Conservation (phyloP, 139 green algal species). For the Volvox africanus region DNA sequence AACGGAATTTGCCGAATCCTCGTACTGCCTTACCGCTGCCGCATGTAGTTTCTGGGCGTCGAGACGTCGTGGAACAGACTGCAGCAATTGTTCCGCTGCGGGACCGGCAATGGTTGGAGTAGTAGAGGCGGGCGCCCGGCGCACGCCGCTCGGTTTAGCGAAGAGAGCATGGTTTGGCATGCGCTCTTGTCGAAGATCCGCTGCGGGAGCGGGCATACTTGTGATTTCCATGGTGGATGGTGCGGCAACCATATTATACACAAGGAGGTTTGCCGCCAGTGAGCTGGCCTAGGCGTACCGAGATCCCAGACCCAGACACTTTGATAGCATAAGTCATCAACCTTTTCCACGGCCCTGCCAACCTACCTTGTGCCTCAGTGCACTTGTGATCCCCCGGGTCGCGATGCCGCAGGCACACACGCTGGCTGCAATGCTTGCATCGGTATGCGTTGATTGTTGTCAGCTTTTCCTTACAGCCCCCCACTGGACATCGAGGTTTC, state of each 20-base stretch:
- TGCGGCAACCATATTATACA: no score
- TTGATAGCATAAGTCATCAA: no score
- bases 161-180: no score
- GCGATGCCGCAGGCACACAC: conserved; percentile 82
- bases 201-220: background rate
- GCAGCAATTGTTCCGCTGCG: background rate
- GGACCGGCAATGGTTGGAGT: background rate
- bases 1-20: conserved; percentile 50
- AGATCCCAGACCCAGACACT: no score
- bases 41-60: conserved; percentile 15
- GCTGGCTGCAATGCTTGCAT: conserved; percentile 70
- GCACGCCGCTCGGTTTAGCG: no score
- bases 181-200: background rate
- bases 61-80: background rate
- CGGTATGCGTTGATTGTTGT: conserved; percentile 77
- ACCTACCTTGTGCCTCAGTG: conserved; percentile 45
- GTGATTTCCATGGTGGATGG: no score
- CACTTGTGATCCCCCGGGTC: conserved; percentile 77
- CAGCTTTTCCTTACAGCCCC: conserved; percentile 79
- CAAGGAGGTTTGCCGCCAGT: no score
- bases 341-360: background rate
- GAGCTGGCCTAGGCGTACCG: no score
- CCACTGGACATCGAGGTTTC: conserved; percentile 58
- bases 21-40: conserved; percentile 22
- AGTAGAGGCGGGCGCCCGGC: no score